phyloP scores from a whole-genome alignment of 1,139 yeast species.

The Nakaseomyces uthaithaninus region DNA sequence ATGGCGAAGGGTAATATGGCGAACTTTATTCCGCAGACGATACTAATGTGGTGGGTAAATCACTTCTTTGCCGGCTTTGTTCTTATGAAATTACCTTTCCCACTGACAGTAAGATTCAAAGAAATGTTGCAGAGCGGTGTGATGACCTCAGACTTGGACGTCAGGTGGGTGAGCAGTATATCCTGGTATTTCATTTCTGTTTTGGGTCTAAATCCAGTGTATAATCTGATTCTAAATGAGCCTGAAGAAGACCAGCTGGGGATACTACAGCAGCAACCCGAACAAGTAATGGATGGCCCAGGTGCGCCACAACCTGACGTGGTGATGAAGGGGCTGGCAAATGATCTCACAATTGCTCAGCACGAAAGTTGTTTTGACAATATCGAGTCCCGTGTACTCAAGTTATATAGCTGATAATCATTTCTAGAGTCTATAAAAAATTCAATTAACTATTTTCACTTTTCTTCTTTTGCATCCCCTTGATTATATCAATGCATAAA shows the following conservation, averaged over 20 bases:
- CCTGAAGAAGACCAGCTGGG: conserved; percentile 36
- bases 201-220: conserved; percentile 76
- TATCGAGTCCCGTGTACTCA: conserved; percentile 56
- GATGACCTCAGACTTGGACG: conserved; percentile 76
- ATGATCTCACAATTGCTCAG: conserved; percentile 58
- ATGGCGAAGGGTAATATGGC: conserved; percentile 78
- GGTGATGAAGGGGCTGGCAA: conserved; percentile 63
- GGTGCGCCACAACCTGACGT: conserved; percentile 56
- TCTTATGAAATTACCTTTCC: conserved; percentile 72
- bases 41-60: conserved; percentile 95
- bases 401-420: conserved; percentile 24
- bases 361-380: conserved; percentile 54
- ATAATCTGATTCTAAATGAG: conserved; percentile 60
- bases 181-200: conserved; percentile 96
- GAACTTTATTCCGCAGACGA: conserved; percentile 82
- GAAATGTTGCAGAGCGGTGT: conserved; percentile 88
- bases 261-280: conserved; percentile 35
- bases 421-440: no score
- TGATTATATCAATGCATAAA: no score
- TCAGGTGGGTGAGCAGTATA: conserved; percentile 87
- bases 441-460: no score
- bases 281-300: conserved; percentile 36
- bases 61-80: conserved; percentile 90
- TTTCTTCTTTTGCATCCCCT: no score
- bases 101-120: conserved; percentile 81